These are phyloP conservation scores for Ricinus communis DNA, from an alignment of 345 rosid species.

Conservation along the genomic window DNA sequence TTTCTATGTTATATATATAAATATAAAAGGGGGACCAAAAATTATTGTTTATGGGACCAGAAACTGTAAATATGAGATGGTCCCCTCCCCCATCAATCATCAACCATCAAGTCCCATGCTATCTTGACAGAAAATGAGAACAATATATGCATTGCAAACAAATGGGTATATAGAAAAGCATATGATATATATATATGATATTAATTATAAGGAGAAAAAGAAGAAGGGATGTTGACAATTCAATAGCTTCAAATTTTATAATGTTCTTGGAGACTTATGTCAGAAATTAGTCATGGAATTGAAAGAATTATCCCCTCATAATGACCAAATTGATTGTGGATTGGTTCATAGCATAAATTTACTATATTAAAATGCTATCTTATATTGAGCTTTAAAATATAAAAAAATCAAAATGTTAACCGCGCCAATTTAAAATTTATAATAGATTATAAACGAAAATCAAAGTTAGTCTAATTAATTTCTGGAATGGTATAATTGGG, in stretches of 20 bases:
- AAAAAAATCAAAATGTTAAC: too few species aligned
- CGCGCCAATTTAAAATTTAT: too few species aligned
- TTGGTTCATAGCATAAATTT: too few species aligned
- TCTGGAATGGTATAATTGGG: too few species aligned
- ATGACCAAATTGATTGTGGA: too few species aligned
- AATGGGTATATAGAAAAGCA: background rate
- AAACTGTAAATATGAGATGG: background rate
- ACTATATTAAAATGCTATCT: too few species aligned
- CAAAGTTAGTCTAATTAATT: too few species aligned
- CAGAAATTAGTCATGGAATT: too few species aligned
- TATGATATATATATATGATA: background rate
- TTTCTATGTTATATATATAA: background rate
- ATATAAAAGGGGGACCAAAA: background rate
- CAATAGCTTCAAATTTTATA: background rate
- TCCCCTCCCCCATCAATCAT: conserved; percentile 2
- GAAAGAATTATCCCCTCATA: too few species aligned
- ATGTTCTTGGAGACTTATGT: too few species aligned
- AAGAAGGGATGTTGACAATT: background rate
- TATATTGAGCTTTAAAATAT: too few species aligned
- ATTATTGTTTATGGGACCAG: background rate
- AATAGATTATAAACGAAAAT: too few species aligned
- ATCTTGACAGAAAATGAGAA: background rate
- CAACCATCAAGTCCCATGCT: background rate
- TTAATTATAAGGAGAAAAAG: background rate
- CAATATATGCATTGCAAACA: background rate